Base-by-base conservation (phyloP, 2,329 filamentous ascomycete genomes). In the Penicillium sp. region DNA sequence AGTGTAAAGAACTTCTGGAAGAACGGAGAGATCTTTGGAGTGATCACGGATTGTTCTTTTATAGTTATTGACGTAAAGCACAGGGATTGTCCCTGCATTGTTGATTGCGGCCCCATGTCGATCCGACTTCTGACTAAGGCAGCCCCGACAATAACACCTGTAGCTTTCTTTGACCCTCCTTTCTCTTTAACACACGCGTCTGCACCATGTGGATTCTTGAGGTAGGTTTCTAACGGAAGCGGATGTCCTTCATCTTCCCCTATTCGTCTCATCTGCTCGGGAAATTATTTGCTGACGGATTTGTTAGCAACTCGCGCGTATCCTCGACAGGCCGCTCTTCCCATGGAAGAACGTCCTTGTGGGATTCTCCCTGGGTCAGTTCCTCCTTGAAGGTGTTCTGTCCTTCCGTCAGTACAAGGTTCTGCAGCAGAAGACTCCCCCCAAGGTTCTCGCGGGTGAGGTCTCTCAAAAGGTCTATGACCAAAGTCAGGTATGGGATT, bases 301-400 rank as follows among this genome's bases (percentile, higher is more conserved):
- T 26, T 53, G 22, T n/a, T 60, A 86, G 82, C 80, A 84, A 80
- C 87, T 98, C 66, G 91, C 91, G 72, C 86, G 86, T 75, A 87
- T 90, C 76, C 88, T 98, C 69, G 95, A 99, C 81, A 87, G 90
- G 71, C 93, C 93, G 57, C 82, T 90, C 71, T 96, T 98, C 80
- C 93, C 95, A 54, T 99, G 95, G 95, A 99, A 97, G 86, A 90
- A 87, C 74, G 86, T 99, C 68, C 93, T 99, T 69, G 85, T 98
- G 67, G 90, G 92, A 69, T 99, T 99, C 80, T 96, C 92, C 29
- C 75, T 98, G 68, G 91, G 90, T 60, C 91, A 99, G 74, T 98
- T 91, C 75, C 79, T 91, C 53, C 88, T 99, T 71, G 95, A 99
- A 76, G 87, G 91, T 45, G 90, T 93, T 78, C 86, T 99, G 52